Percentiles rank a stretch among this genome's conserved stretches.
phyloP scores from a whole-genome alignment of 1,284 basidiomycete genomes.

The Lentinula novae-zelandiae region DNA sequence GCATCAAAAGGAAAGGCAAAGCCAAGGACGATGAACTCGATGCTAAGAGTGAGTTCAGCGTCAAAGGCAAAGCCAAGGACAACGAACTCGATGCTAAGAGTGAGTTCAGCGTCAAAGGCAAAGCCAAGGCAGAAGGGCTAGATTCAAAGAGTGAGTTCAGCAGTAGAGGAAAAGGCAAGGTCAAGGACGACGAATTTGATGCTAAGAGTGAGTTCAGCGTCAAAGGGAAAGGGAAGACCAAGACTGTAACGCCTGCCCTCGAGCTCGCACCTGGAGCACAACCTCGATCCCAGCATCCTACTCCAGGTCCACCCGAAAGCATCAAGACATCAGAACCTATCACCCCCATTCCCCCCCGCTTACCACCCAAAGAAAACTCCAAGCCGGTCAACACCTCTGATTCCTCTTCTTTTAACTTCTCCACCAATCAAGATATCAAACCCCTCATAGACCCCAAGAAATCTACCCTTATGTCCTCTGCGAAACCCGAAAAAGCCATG shows the following conservation, averaged over 20 bases:
- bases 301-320: background rate
- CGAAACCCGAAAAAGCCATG: constrained; percentile 2
- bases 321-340: background rate
- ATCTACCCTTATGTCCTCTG: background rate
- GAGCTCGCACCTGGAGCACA: too few species aligned
- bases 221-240: too few species aligned
- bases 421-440: background rate
- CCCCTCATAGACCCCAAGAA: background rate
- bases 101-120: background rate
- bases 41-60: background rate
- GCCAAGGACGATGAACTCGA: background rate
- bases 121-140: background rate
- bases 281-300: background rate
- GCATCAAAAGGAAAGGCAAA: background rate
- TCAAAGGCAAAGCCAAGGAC: background rate
- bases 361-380: background rate
- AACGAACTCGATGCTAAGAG: background rate
- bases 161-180: too few species aligned
- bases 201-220: too few species aligned
- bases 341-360: background rate
- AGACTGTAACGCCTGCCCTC: too few species aligned
- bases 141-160: too few species aligned
- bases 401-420: background rate
- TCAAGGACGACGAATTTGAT: too few species aligned
- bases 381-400: background rate